Evolutionary conservation across 2,329 filamentous ascomycete genomes (phyloP), one percentile per base, ranked within the genome.

Genomic region (Colletotrichum falcatum): DNA sequence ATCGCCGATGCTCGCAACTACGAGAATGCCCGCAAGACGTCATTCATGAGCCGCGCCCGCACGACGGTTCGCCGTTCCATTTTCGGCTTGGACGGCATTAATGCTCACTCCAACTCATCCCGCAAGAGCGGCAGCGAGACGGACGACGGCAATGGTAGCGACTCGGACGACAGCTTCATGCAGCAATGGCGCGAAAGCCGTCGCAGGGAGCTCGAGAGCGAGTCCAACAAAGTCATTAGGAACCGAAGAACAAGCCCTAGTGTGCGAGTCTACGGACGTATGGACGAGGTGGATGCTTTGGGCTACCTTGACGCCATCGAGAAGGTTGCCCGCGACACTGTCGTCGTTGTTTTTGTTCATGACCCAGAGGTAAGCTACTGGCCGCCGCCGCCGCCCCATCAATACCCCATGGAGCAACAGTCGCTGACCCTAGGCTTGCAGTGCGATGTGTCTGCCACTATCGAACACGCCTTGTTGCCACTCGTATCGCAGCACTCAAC

Each of bases 291-390:
- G 1, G 95, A 98, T 83, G 95, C 94, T 9, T 85, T 92, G 73
- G 96, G 95, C 23, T 99, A 97, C 77, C 87, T 99, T n/a, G 95
- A 98, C 80, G 95, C 95, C 65, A 94, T 98, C 75, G 96, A 99
- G 83, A 96, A 94, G 82, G 94, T 95, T 5, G 86, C 90, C 48
- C 83, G 90, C 58, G 93, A 95, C 56, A 95, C 94, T 0, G 88
- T 92, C 4, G 95, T 98, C 2, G 92, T 98, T 2, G 96, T 99
- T 35, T 97, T 95, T 82, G 94, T 99, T 74, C 96, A 94, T 80
- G 94, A 98, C 78, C 88, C 93, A 72, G 88, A 92, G 85, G 94
- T 97, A 88, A 79, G 90, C 82, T 61, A 63, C 61, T 53, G 51
- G 28, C 20, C n/a, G n/a, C n/a, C 44, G 12, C 9, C 51, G 28